phyloP scores from a whole-genome alignment of 164 flowering plant species.

The Cinnamomum chago region DNA sequence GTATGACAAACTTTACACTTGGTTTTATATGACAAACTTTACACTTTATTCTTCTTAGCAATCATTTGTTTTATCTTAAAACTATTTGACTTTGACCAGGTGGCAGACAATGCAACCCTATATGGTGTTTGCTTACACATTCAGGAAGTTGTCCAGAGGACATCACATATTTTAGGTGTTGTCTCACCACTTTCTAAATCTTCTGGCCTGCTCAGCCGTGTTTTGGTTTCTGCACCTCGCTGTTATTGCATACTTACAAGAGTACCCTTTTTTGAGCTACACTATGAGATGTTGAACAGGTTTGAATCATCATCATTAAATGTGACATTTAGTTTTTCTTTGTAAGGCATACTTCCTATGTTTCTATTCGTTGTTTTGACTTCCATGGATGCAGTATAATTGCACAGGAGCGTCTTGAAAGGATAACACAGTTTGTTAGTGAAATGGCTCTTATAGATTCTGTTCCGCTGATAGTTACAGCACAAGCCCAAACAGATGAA shows the following conservation, averaged over 20 bases:
- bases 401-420: slow-evolving; percentile 85
- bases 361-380: background rate
- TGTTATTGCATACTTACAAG: slow-evolving; percentile 89
- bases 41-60: too few species aligned
- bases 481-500: slow-evolving; percentile 34
- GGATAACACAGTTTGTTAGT: slow-evolving; percentile 74
- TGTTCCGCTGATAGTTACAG: slow-evolving; percentile 33
- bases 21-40: too few species aligned
- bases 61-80: background rate
- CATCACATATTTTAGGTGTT: slow-evolving; percentile 58
- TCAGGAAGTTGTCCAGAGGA: slow-evolving; percentile 83
- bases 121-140: slow-evolving; percentile 95
- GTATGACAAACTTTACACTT: too few species aligned
- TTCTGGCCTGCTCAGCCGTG: slow-evolving; percentile 45
- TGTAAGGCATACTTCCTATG: slow-evolving; percentile 1
- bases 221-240: slow-evolving; percentile 92
- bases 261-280: slow-evolving; percentile 92
- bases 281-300: slow-evolving; percentile 96
- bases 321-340: background rate
- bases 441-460: slow-evolving; percentile 48
- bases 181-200: slow-evolving; percentile 50
- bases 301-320: slow-evolving; percentile 13
- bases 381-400: slow-evolving; percentile 62
- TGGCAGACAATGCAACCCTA: slow-evolving; percentile 76
- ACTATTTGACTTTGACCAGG: slow-evolving; percentile 38